phyloP scores from a whole-genome alignment of 371 early-diverging fungal genomes.

The Conidiobolus incongruus region DNA sequence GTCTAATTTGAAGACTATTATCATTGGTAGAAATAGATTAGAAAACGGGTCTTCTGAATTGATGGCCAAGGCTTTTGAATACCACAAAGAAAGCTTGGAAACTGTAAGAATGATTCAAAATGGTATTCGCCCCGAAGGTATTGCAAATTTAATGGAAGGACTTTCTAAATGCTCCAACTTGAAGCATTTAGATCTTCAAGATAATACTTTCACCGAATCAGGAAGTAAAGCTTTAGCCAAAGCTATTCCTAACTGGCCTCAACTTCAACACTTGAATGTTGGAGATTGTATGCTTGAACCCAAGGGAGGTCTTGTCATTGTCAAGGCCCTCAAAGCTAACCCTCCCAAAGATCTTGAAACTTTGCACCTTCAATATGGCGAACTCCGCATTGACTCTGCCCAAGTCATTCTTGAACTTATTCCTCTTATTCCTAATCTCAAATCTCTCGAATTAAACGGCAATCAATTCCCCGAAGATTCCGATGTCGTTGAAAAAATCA shows the following conservation, averaged over 20 bases:
- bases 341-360: slow-evolving; percentile 29
- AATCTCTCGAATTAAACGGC: slow-evolving; percentile 68
- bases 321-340: slow-evolving; percentile 30
- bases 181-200: slow-evolving; percentile 73
- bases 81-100: slow-evolving; percentile 43
- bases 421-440: slow-evolving; percentile 28
- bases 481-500: slow-evolving; percentile 37
- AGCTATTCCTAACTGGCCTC: slow-evolving; percentile 54
- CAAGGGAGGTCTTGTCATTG: slow-evolving; percentile 39
- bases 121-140: slow-evolving; percentile 88
- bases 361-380: slow-evolving; percentile 66
- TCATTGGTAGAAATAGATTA: slow-evolving; percentile 84
- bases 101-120: slow-evolving; percentile 91
- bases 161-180: slow-evolving; percentile 40
- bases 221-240: slow-evolving; percentile 64
- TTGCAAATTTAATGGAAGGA: slow-evolving; percentile 41
- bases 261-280: slow-evolving; percentile 52
- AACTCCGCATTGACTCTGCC: slow-evolving; percentile 57
- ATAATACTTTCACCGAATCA: slow-evolving; percentile 79
- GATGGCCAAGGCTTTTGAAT: slow-evolving; percentile 60
- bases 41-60: slow-evolving; percentile 60
- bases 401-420: slow-evolving; percentile 38
- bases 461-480: slow-evolving; percentile 61
- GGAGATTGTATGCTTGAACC: slow-evolving; percentile 74
- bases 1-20: slow-evolving; percentile 50